Conservation (phyloP, 345 rosid species). For the Gynandropsis gynandra region DNA sequence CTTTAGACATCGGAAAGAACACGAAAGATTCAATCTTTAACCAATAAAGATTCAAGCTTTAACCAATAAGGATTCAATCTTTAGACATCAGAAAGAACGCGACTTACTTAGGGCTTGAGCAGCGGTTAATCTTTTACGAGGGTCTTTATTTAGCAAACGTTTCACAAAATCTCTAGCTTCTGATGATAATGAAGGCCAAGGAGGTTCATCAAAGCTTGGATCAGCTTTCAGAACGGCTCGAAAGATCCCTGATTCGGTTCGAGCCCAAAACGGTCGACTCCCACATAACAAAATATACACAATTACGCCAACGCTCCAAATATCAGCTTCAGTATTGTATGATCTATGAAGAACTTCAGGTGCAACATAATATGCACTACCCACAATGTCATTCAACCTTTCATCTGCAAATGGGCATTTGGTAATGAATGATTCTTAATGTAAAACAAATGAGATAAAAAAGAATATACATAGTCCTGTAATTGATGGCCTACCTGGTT, state of each 20-base stretch:
- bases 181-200: slow-evolving; percentile 84
- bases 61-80: too few species aligned
- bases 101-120: slow-evolving; percentile 93
- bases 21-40: too few species aligned
- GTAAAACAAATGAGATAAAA: slow-evolving; percentile 36
- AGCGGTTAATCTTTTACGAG: slow-evolving; percentile 92
- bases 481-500: slow-evolving; percentile 74
- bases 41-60: too few species aligned
- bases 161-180: slow-evolving; percentile 91
- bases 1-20: too few species aligned
- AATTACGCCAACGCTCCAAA: slow-evolving; percentile 95
- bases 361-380: slow-evolving; percentile 93
- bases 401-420: slow-evolving; percentile 51
- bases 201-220: slow-evolving; percentile 81
- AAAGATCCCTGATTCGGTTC: slow-evolving; percentile 91
- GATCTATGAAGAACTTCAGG: slow-evolving; percentile 98
- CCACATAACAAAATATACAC: slow-evolving; percentile 90
- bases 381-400: slow-evolving; percentile 93
- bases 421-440: not conserved
- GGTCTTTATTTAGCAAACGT: slow-evolving; percentile 79
- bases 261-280: slow-evolving; percentile 97
- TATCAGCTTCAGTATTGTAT: slow-evolving; percentile 86
- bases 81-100: not conserved
- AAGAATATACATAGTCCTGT: too few species aligned
- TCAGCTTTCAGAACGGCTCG: slow-evolving; percentile 90